Conservation (phyloP, 1,284 basidiomycete genomes). For the Ustilago bromivora region DNA sequence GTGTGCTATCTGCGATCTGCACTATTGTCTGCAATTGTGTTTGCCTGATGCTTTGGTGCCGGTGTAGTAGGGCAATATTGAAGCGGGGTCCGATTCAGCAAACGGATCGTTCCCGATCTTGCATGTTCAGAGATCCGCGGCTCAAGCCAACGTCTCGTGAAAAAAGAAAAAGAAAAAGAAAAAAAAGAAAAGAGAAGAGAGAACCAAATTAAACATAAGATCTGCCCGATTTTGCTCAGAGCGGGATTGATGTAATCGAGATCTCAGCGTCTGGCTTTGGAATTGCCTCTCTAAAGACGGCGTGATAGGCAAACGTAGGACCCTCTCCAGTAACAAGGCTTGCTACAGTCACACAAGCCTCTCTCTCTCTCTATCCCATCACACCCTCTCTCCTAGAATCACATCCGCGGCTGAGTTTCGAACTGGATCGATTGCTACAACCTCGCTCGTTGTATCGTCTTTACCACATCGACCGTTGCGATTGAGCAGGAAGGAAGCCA, state of each 20-base stretch:
- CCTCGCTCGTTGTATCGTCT: neutral
- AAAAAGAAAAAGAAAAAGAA: neutral
- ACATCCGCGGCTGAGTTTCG: constrained; percentile 3
- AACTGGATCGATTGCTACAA: neutral
- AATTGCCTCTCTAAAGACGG: neutral
- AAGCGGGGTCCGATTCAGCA: too few relatives aligned
- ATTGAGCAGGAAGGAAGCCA: neutral
- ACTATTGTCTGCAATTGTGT: too few relatives aligned
- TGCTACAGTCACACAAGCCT: neutral
- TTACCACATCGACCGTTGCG: neutral
- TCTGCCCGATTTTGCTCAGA: constrained; percentile 1
- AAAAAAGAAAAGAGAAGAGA: neutral
- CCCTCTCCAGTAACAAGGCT: neutral
- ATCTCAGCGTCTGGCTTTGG: neutral
- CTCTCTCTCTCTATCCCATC: neutral
- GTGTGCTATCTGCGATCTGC: neutral
- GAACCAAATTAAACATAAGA: neutral
- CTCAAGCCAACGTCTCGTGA: neutral
- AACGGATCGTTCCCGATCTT: too few relatives aligned
- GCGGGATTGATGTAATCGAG: neutral
- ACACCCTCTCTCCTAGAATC: neutral
- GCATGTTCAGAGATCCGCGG: too few relatives aligned
- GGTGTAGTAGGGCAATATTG: too few relatives aligned
- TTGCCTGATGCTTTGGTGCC: too few relatives aligned
- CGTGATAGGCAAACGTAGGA: neutral